Conservation (phyloP, 225 moss, liverwort and hornwort genomes). For the Pseudisothecium myosuroides region DNA sequence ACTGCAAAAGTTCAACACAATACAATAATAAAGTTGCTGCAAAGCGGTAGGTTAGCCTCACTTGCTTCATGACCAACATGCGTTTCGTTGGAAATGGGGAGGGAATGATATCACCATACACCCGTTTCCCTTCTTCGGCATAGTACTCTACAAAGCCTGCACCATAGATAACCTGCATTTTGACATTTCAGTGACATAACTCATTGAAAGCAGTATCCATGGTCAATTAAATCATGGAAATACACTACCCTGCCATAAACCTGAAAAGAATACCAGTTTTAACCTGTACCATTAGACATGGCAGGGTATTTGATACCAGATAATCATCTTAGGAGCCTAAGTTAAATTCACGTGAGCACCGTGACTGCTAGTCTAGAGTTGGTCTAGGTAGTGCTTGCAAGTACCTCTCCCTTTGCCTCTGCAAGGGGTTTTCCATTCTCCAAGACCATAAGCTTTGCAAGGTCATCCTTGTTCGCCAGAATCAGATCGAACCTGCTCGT, state of each 20-base stretch:
- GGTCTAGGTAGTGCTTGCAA: not conserved
- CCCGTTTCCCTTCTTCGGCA: conserved; percentile 94
- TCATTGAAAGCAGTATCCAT: not conserved
- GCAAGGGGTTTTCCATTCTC: conserved; percentile 93
- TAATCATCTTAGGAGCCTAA: not conserved
- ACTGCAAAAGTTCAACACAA: not conserved
- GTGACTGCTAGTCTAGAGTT: not conserved
- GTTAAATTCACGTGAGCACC: not conserved
- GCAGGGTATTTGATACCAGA: not conserved
- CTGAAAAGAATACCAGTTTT: not conserved
- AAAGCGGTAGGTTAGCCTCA: conserved; percentile 6
- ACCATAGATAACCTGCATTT: conserved; percentile 68
- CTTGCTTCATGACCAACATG: conserved; percentile 84
- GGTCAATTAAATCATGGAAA: not conserved
- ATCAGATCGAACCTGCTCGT: conserved; percentile 75
- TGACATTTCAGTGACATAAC: conserved; percentile 6
- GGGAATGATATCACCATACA: conserved; percentile 85
- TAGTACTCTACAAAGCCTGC: conserved; percentile 96
- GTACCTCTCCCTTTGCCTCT: conserved; percentile 88
- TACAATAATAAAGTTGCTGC: not conserved
- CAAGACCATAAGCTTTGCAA: conserved; percentile 79
- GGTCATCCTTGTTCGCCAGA: conserved; percentile 65
- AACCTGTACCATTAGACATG: not conserved
- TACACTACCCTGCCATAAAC: not conserved
- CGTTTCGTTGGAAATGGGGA: conserved; percentile 69